These are phyloP conservation scores for Sesbania bispinosa DNA, from an alignment of 306 rosid genomes.

Conservation along the genomic window DNA sequence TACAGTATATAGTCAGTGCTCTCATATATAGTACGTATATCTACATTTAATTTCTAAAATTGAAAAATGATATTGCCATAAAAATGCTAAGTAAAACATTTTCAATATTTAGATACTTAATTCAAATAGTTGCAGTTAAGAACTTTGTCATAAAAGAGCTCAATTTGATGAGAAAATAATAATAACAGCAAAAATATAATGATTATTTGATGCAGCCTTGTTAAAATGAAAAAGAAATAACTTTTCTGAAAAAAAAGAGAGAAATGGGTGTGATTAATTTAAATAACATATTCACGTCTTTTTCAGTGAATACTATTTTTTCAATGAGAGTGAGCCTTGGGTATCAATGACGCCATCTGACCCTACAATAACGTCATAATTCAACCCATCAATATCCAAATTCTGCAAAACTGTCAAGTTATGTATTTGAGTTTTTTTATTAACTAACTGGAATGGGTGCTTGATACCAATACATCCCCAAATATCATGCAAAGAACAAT, in stretches of 20 bases:
- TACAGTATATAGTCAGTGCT: too few species aligned
- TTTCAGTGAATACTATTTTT: constrained; percentile 1
- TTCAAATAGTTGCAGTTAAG: not conserved
- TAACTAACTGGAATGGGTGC: not conserved
- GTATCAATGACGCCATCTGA: constrained; percentile 4
- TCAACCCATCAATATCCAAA: not conserved
- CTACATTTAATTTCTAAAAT: not conserved
- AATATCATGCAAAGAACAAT: too few species aligned
- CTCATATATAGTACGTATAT: too few species aligned
- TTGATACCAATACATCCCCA: not conserved
- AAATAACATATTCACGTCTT: not conserved
- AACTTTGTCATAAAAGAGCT: not conserved
- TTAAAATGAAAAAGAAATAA: not conserved
- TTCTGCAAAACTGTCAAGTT: not conserved
- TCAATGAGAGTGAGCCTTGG: not conserved
- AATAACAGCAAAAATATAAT: too few species aligned
- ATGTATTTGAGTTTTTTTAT: not conserved
- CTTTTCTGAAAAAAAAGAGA: too few species aligned
- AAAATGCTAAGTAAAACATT: not conserved
- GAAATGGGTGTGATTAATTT: too few species aligned
- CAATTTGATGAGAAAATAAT: not conserved
- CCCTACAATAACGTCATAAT: constrained; percentile 19
- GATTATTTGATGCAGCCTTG: too few species aligned
- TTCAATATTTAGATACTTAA: not conserved
- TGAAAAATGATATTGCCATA: not conserved